Percentiles rank a stretch among this genome's conserved stretches.
phyloP scores from a whole-genome alignment of 2,329 filamentous ascomycete species.

The Ilyonectria robusta region DNA sequence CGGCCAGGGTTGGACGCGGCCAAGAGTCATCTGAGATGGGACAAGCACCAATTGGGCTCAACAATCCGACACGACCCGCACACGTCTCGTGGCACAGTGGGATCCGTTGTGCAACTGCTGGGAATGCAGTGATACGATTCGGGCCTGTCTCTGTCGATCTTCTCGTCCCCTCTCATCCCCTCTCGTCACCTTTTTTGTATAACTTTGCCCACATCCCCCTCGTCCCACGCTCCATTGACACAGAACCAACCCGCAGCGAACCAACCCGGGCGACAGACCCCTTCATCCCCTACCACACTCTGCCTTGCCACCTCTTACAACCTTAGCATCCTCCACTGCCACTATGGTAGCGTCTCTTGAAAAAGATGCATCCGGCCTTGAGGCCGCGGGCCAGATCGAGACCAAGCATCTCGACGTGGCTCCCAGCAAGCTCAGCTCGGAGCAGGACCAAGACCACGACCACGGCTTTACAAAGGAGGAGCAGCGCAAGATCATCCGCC shows the following conservation, averaged over 20 bases:
- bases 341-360: slow-evolving; percentile 44
- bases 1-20: slow-evolving; percentile 11
- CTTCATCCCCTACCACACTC: not conserved
- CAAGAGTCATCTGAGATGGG: slow-evolving; percentile 7
- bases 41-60: slow-evolving; percentile 17
- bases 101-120: slow-evolving; percentile 22
- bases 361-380: slow-evolving; percentile 33
- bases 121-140: slow-evolving; percentile 33
- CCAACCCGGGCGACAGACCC: not conserved
- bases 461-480: slow-evolving; percentile 71
- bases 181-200: slow-evolving; percentile 17
- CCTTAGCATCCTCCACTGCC: not conserved
- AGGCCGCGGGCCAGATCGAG: slow-evolving; percentile 46
- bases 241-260: not conserved
- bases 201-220: slow-evolving; percentile 14
- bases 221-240: slow-evolving; percentile 22
- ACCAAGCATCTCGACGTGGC: slow-evolving; percentile 44
- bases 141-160: slow-evolving; percentile 25
- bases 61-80: slow-evolving; percentile 1
- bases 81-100: slow-evolving; percentile 3
- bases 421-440: slow-evolving; percentile 42
- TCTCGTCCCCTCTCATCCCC: slow-evolving; percentile 9
- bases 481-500: slow-evolving; percentile 76
- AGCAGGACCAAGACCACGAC: slow-evolving; percentile 51
- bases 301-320: not conserved